phyloP scores from a whole-genome alignment of 1,284 basidiomycete species.

The Singerocomus inundabilis region DNA sequence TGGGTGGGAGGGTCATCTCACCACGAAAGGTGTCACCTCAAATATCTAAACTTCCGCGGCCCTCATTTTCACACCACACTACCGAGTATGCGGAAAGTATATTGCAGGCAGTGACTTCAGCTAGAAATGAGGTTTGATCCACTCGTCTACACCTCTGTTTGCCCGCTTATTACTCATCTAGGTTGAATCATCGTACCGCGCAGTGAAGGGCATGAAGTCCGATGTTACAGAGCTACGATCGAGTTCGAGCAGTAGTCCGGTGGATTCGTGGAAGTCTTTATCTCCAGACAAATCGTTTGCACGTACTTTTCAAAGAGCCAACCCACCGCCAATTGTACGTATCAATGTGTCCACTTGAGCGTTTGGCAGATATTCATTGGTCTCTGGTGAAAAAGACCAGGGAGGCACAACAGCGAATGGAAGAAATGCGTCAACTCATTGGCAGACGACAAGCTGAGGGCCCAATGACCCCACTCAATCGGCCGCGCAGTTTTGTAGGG shows the following conservation, averaged over 20 bases:
- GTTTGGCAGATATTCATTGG: constrained; percentile 10
- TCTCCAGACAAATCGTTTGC: constrained; percentile 54
- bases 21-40: constrained; percentile 57
- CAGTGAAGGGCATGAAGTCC: constrained; percentile 67
- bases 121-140: constrained; percentile 60
- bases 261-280: constrained; percentile 42
- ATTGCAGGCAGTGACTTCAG: constrained; percentile 49
- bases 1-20: constrained; percentile 44
- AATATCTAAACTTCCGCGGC: constrained; percentile 31
- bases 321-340: constrained; percentile 43
- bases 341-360: constrained; percentile 3
- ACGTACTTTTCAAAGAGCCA: constrained; percentile 43
- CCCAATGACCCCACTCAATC: constrained; percentile 43
- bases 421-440: constrained; percentile 76
- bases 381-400: constrained; percentile 51
- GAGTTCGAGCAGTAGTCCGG: constrained; percentile 22
- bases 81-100: constrained; percentile 44
- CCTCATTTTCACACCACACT: constrained; percentile 22
- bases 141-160: not conserved
- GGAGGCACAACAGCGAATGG: constrained; percentile 70
- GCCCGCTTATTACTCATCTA: constrained; percentile 30
- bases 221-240: constrained; percentile 48
- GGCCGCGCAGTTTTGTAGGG: constrained; percentile 34
- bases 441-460: constrained; percentile 52
- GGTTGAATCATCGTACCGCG: constrained; percentile 64